Conservation (phyloP, 179 eudicot genomes). For the Drosera spatulata region DNA sequence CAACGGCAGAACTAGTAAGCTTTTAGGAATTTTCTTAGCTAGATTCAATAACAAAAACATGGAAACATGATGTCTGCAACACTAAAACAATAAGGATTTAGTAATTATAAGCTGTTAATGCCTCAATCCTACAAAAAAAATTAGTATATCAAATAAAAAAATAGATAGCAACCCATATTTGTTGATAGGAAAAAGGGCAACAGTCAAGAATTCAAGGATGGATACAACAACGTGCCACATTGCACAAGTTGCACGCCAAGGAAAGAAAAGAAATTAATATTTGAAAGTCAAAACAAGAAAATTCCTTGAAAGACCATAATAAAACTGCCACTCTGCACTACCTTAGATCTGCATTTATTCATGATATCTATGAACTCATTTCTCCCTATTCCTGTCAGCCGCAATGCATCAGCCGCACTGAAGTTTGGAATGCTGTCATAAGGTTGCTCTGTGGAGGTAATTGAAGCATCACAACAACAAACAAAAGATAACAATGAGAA, state of each 20-base stretch:
- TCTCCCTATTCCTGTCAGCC: constrained; percentile 92
- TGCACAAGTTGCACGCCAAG: not conserved
- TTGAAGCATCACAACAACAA: not conserved
- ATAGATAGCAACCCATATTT: too few relatives aligned
- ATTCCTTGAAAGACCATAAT: not conserved
- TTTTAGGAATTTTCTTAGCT: too few relatives aligned
- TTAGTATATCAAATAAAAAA: too few relatives aligned
- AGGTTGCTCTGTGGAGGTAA: constrained; percentile 74
- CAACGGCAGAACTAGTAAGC: too few relatives aligned
- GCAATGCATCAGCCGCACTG: constrained; percentile 97
- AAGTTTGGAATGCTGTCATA: constrained; percentile 98
- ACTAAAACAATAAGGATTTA: too few relatives aligned
- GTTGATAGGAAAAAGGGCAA: too few relatives aligned
- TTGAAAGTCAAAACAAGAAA: not conserved
- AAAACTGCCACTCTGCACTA: constrained; percentile 12
- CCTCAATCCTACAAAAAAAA: too few relatives aligned
- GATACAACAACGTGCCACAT: not conserved
- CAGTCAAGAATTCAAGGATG: too few relatives aligned
- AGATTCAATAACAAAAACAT: too few relatives aligned
- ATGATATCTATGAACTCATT: constrained; percentile 98
- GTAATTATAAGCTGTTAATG: too few relatives aligned
- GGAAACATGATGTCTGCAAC: too few relatives aligned
- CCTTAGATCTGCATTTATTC: constrained; percentile 99
- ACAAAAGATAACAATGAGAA: not conserved
- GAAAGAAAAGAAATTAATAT: not conserved